Evolutionary conservation across 2,329 filamentous ascomycete species (phyloP), one percentile per base, ranked within the genome.

Genomic region (Davidsoniella virescens): DNA sequence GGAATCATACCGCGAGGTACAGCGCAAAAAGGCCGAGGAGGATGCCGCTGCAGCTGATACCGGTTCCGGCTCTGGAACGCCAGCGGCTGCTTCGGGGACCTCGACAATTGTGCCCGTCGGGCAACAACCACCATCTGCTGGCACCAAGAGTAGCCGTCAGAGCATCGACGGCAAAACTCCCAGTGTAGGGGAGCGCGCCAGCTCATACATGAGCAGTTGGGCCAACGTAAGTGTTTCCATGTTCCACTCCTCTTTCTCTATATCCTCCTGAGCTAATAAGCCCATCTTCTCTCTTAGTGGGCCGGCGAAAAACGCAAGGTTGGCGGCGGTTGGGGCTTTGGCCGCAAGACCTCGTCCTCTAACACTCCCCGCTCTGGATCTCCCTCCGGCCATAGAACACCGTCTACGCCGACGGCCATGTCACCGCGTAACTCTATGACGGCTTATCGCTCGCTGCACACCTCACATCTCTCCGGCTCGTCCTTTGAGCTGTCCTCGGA

Each of bases 221-320:
- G 76, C 79, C 1, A 65, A 70, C n/a, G 51, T 52, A 52, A 52
- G 51, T 39, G 41, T 29, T 33, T 36, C 20, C 9, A 20, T 20
- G 5, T 33, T 16, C 50, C 26, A 29, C 16, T 26, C 39, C 23
- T 39, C 16, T 40, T n/a, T 49, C 17, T 10, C 3, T 18, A 6
- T 23, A n/a, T 17, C 20, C 7, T n/a, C 4, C 7, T 29, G 17
- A 14, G 10, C 38, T 33, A 40, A 23, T n/a, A 23, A 23, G 1
- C 20, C 20, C 20, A 18, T 17, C 12, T n/a, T 44, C 12, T 36
- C 29, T 18, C 9, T 25, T 23, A 50, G 0, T 84, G 80, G 80
- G 78, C 80, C 1, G 80, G 80, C 46, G 84, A 92, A 66, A 90
- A 88, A 67, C 72, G 81, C 55, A 84, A 81, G 59, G 60, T 61